Percentiles rank a stretch among this genome's conserved stretches.
These are phyloP conservation scores for Atalantia buxifolia DNA, from an alignment of 345 rosid genomes.

Conservation along the genomic window DNA sequence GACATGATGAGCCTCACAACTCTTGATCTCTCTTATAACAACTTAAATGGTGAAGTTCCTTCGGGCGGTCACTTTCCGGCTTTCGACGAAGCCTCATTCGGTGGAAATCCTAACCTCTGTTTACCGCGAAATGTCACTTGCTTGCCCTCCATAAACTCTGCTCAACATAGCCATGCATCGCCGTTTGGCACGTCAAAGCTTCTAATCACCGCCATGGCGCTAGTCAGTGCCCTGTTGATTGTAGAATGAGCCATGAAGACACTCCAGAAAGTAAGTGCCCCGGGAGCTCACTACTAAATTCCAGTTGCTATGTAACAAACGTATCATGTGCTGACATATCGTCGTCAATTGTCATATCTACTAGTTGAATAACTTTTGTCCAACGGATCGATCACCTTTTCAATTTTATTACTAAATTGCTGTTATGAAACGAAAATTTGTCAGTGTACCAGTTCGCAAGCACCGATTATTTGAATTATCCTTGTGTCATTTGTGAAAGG, in stretches of 20 bases:
- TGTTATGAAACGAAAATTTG: too few relatives aligned
- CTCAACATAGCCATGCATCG: conserved; percentile 17
- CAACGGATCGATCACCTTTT: too few relatives aligned
- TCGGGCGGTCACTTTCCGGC: conserved; percentile 67
- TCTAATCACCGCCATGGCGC: conserved; percentile 34
- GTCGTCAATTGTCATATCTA: too few relatives aligned
- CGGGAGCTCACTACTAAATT: not conserved
- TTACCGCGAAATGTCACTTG: conserved; percentile 39
- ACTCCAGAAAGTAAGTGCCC: not conserved
- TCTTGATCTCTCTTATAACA: conserved; percentile 71
- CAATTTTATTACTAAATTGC: too few relatives aligned
- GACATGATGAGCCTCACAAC: conserved; percentile 68
- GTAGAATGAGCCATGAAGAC: too few relatives aligned
- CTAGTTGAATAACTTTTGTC: too few relatives aligned
- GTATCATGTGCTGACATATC: too few relatives aligned
- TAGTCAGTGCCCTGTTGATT: conserved; percentile 34
- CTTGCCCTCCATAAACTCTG: conserved; percentile 15
- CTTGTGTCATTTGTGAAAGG: too few relatives aligned
- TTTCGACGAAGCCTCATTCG: conserved; percentile 60
- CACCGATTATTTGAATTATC: too few relatives aligned
- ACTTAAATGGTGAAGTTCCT: conserved; percentile 58
- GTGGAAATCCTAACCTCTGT: conserved; percentile 71
- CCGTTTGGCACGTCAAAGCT: conserved; percentile 37
- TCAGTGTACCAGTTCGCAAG: too few relatives aligned
- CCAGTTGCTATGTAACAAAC: too few relatives aligned